These are phyloP conservation scores for Colletotrichum agaves DNA, from an alignment of 2,329 filamentous ascomycete genomes.

Conservation along the genomic window DNA sequence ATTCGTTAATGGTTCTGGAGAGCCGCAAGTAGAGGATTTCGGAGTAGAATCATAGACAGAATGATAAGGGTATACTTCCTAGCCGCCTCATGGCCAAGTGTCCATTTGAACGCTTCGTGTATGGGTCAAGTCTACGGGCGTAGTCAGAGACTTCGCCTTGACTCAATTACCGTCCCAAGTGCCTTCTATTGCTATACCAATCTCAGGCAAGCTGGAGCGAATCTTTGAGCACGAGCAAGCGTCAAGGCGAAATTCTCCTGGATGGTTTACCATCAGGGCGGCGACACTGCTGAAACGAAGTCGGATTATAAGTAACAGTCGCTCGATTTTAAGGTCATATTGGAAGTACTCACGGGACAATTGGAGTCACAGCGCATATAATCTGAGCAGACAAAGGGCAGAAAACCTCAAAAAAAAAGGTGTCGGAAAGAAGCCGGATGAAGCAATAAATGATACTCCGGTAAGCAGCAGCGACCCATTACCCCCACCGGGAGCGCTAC, in stretches of 20 bases:
- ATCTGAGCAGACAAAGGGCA: no score
- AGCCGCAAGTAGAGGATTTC: conserved; percentile 36
- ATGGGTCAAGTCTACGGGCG: no score
- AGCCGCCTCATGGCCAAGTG: neutral
- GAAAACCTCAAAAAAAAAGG: no score
- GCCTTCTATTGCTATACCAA: no score
- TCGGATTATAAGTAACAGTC: neutral
- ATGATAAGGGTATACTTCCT: neutral
- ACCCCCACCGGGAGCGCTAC: conserved; percentile 16
- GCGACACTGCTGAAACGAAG: neutral
- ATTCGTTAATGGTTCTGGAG: conserved; percentile 65
- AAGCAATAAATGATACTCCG: no score
- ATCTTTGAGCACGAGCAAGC: no score
- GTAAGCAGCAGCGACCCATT: neutral
- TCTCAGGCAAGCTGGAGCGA: neutral
- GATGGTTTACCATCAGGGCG: neutral
- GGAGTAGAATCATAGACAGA: conserved; percentile 16
- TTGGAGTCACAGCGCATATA: no score
- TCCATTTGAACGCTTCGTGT: neutral
- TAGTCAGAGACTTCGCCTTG: no score
- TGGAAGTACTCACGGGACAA: no score
- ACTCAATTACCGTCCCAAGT: no score
- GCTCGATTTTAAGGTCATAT: no score
- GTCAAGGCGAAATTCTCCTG: conserved; percentile 1
- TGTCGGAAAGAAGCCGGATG: no score